Conservation (phyloP, 192 early-diverging fungal species). For the Dispira simplex region DNA sequence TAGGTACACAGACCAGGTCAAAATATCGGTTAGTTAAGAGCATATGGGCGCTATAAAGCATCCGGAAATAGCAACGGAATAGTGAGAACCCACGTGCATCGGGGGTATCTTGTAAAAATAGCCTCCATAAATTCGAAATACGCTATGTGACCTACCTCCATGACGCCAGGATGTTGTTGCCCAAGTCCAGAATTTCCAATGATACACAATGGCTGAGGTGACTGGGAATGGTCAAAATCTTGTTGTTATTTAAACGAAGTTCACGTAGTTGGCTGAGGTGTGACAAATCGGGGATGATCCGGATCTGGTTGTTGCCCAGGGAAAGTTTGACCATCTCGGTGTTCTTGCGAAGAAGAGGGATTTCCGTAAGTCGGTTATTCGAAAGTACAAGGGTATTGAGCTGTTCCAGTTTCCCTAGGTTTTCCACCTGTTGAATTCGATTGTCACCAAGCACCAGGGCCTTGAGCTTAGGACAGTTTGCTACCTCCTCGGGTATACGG, state of each 20-base stretch:
- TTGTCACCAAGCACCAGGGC: slow-evolving; percentile 74
- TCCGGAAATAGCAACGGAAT: too few species aligned
- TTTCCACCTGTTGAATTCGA: slow-evolving; percentile 43
- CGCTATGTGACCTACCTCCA: slow-evolving; percentile 25
- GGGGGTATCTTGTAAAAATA: too few species aligned
- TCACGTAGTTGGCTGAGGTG: slow-evolving; percentile 43
- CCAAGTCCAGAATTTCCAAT: slow-evolving; percentile 59
- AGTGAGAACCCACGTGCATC: too few species aligned
- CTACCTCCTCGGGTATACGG: slow-evolving; percentile 36
- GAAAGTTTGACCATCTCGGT: slow-evolving; percentile 59
- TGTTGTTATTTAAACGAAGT: slow-evolving; percentile 61
- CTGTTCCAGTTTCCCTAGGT: slow-evolving; percentile 34
- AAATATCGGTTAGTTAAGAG: too few species aligned
- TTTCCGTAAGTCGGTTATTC: slow-evolving; percentile 47
- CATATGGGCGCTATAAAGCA: too few species aligned
- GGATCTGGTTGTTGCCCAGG: slow-evolving; percentile 53
- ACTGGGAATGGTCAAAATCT: slow-evolving; percentile 41
- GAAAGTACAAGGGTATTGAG: slow-evolving; percentile 69
- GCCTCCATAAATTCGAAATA: too few species aligned
- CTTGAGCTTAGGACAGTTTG: slow-evolving; percentile 41
- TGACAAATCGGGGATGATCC: slow-evolving; percentile 47
- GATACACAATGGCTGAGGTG: slow-evolving; percentile 29
- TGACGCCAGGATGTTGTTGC: slow-evolving; percentile 42
- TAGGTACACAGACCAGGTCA: neutral
- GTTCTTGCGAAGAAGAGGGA: slow-evolving; percentile 37